Evolutionary conservation across 352 stramenopile genomes (phyloP).

Genomic region (Phytophthora pinifolia): DNA sequence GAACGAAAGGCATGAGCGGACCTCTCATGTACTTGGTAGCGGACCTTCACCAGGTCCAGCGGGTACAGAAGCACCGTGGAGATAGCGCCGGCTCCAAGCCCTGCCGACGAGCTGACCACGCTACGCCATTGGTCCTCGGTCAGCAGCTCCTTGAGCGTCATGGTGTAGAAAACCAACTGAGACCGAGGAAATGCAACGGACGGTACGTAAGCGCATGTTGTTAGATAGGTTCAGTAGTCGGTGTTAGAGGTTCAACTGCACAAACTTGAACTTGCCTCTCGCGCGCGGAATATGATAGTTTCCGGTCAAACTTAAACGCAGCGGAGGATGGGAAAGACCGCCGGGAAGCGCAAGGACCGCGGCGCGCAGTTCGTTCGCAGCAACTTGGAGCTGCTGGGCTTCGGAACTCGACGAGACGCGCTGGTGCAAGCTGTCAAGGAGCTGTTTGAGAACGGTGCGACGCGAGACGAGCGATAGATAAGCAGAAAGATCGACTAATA

Average conservation of each 20-base stretch:
- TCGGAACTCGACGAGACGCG: slow-evolving; percentile 54
- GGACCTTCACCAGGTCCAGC: slow-evolving; percentile 97
- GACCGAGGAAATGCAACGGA: slow-evolving; percentile 8
- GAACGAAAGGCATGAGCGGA: slow-evolving; percentile 69
- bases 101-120: slow-evolving; percentile 66
- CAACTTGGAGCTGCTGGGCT: slow-evolving; percentile 79
- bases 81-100: slow-evolving; percentile 74
- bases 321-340: slow-evolving; percentile 8
- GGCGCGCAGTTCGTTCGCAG: slow-evolving; percentile 56
- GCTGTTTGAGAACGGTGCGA: slow-evolving; percentile 78
- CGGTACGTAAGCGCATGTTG: slow-evolving; percentile 10
- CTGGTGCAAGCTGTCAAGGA: slow-evolving; percentile 80
- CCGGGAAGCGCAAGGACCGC: slow-evolving; percentile 27
- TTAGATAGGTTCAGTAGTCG: slow-evolving; percentile 11
- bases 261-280: slow-evolving; percentile 5
- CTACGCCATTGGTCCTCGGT: slow-evolving; percentile 63
- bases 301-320: slow-evolving; percentile 1
- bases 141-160: slow-evolving; percentile 52
- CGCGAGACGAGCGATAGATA: background rate
- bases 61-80: slow-evolving; percentile 92
- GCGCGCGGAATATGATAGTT: background rate
- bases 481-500: background rate
- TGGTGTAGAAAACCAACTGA: slow-evolving; percentile 2
- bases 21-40: slow-evolving; percentile 95
- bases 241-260: slow-evolving; percentile 30